phyloP scores from a whole-genome alignment of 805 yeast genomes.

The Zygosaccharomyces kombuchaensis region DNA sequence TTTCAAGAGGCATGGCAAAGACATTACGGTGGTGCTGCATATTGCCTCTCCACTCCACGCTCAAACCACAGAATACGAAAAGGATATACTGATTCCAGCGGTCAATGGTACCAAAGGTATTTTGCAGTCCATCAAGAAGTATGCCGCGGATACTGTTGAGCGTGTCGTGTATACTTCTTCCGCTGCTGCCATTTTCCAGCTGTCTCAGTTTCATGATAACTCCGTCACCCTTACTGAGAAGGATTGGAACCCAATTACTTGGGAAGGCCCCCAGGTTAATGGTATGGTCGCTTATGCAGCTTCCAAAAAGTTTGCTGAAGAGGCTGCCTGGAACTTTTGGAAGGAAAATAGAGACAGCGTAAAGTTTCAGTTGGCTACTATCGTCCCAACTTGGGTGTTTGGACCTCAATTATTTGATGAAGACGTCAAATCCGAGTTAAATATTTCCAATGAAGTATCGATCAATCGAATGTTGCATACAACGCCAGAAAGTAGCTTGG shows the following conservation, averaged over 20 bases:
- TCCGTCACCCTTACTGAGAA: constrained; percentile 31
- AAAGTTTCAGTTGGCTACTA: constrained; percentile 36
- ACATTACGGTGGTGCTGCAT: constrained; percentile 44
- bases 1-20: constrained; percentile 37
- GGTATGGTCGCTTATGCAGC: constrained; percentile 35
- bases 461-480: neutral
- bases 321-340: constrained; percentile 49
- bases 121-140: constrained; percentile 41
- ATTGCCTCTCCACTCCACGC: constrained; percentile 47
- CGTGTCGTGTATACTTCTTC: constrained; percentile 56
- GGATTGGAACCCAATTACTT: constrained; percentile 36
- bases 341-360: constrained; percentile 32
- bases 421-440: constrained; percentile 32
- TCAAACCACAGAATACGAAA: constrained; percentile 39
- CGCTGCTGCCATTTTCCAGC: constrained; percentile 44
- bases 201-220: constrained; percentile 13
- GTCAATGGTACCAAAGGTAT: constrained; percentile 50
- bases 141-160: constrained; percentile 41
- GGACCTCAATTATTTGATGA: constrained; percentile 48
- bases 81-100: constrained; percentile 54
- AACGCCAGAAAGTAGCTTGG: neutral
- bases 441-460: constrained; percentile 26
- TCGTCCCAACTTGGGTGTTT: constrained; percentile 42
- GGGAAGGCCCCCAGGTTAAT: constrained; percentile 17
- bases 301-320: constrained; percentile 52